phyloP scores from a whole-genome alignment of 345 rosid genomes.

The Eucalyptus sp. region DNA sequence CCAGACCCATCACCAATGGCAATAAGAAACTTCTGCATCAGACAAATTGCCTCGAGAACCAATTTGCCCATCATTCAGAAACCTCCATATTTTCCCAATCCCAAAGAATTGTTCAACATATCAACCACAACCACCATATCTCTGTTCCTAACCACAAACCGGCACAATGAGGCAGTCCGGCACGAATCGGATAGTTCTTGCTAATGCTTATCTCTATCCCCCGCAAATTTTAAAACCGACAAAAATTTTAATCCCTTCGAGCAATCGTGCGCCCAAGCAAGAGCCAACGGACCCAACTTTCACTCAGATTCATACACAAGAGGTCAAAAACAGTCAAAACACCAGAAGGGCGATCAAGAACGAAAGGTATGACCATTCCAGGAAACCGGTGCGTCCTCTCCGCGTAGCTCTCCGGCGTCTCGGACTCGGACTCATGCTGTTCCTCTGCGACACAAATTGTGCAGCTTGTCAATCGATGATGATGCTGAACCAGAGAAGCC shows the following conservation, averaged over 20 bases:
- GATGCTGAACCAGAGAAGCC: neutral
- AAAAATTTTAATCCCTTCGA: neutral
- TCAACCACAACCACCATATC: neutral
- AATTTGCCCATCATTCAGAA: neutral
- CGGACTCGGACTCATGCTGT: conserved; percentile 13
- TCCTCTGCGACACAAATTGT: conserved; percentile 13
- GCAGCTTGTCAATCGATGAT: neutral
- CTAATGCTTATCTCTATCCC: neutral
- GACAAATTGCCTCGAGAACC: neutral
- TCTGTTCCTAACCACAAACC: neutral
- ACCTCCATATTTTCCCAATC: neutral
- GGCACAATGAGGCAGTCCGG: neutral
- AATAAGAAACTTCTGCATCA: neutral
- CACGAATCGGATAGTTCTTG: accelerated
- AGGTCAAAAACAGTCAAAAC: neutral
- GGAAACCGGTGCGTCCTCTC: conserved; percentile 86
- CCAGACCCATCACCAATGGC: neutral
- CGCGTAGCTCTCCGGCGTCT: conserved; percentile 39
- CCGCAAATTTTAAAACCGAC: neutral
- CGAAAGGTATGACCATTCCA: conserved; percentile 34
- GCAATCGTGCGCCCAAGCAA: neutral
- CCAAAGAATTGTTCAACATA: neutral
- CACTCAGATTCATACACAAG: neutral
- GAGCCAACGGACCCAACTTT: neutral
- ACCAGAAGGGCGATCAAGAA: neutral